Evolutionary conservation across 2,329 filamentous ascomycete genomes (phyloP), one percentile per base, ranked within the genome.

Genomic region (Aspergillus sp.): DNA sequence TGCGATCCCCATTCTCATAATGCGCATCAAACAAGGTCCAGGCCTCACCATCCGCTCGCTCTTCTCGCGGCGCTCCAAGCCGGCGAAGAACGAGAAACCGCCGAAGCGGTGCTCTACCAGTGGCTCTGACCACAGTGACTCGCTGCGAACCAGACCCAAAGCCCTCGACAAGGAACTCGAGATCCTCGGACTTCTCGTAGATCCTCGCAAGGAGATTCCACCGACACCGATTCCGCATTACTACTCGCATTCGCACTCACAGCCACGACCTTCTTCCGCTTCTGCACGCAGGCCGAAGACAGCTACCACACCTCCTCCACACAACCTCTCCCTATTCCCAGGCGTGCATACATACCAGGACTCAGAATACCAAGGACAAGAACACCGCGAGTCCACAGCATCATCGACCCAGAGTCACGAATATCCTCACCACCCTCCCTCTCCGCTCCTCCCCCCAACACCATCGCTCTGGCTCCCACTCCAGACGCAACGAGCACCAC

Each of bases 61-160:
- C 12, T 58, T 58, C 51, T 58, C 56, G 7, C 56, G 56, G 7
- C 51, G 51, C 22, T 44, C 42, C 30, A 58, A 50, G 37, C 9
- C 33, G 34, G 30, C 30, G 4, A 22, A 22, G 13, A 48, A 41
- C 11, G 48, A 15, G 13, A 56, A 47, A 33, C 15, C n/a, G 6
- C n/a, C 24, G 8, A 50, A 49, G 12, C 45, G 19, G 20, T 24
- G 19, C 33, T 49, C 37, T 8, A 30, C 27, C 3, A 17, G 27
- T 30, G 34, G 24, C 20, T 8, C 27, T 4, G 37, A 34, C 22
- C 30, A 50, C 13, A 22, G 19, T 22, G 37, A 34, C 20, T 39
- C 22, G n/a, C 3, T 34, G 5, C 45, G 15, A 11, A 24, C 45
- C 15, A 34, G 27, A 48, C 15, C 45, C 11, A 34, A 17, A 15